Evolutionary conservation across 805 yeast genomes (phyloP), one percentile per base, ranked within the genome.

Genomic region (Wickerhamiella dianesei): DNA sequence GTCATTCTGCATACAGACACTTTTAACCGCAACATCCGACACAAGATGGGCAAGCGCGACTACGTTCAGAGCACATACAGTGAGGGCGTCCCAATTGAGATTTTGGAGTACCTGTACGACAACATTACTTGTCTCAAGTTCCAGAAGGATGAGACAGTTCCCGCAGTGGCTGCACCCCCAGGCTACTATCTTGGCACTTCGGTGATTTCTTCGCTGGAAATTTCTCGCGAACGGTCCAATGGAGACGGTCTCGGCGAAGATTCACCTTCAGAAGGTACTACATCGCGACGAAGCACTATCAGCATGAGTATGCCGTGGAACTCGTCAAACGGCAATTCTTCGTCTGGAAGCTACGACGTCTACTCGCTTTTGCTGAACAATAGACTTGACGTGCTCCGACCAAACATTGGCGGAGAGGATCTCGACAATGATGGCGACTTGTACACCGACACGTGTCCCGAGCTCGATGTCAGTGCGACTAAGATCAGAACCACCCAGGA

Each of bases 1-100:
- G 67, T 82, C 41, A 77, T 82, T 71, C 64, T 82, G 29, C 89
- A 82, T 57, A 82, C 92, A 0, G 92, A 82, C 57, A 72, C 67
- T 48, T 82, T 79, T 64, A 82, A 82, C 62, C 70, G 72, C 17
- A 77, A 73, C 58, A 81, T 81, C 62, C 77, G 74, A 55, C 71
- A 66, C 47, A 82, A 82, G 59, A 80, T 82, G 83, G 63, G 77
- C 8, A 77, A 73, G 55, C 60, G 66, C 3, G 87, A 81, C 51
- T 82, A 77, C 56, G 68, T 79, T 14, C 69, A 70, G 40, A 75
- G 74, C 43, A 59, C 68, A 16, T 53, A 56, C 40, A 56, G 59
- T 18, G 62, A 63, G 21, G 65, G 64, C 8, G 54, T 67, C 8
- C 56, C 71, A 2, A 57, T 57, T 14, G 66, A 61, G 21, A 51